Evolutionary conservation across 1,284 basidiomycete genomes (phyloP).

Genomic region (Malassezia psittaci): DNA sequence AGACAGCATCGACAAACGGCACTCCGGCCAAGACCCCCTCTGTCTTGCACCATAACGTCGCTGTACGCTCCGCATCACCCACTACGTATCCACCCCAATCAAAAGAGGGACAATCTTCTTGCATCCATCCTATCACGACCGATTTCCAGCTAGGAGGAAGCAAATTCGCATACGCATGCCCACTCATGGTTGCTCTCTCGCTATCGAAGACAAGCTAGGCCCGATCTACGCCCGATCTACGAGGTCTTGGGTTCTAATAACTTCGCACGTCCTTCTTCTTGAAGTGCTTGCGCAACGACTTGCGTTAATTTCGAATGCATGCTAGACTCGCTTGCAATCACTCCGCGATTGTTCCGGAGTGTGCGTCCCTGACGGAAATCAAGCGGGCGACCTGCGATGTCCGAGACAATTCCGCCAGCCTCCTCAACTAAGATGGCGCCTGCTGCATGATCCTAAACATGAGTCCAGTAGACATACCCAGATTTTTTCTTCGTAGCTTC

Average conservation of each 20-base stretch:
- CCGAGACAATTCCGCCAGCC: constrained; percentile 74
- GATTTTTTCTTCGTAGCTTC: constrained; percentile 76
- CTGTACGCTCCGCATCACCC: constrained; percentile 74
- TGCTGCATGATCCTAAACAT: constrained; percentile 70
- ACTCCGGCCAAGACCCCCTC: constrained; percentile 79
- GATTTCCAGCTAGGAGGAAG: constrained; percentile 52
- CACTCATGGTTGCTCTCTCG: not conserved
- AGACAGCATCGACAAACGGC: constrained; percentile 92
- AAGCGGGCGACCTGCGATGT: constrained; percentile 67
- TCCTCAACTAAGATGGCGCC: constrained; percentile 77
- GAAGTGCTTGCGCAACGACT: constrained; percentile 62
- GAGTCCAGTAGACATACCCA: constrained; percentile 55
- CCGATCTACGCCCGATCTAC: not conserved
- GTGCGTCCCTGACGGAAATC: constrained; percentile 81
- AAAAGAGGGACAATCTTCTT: constrained; percentile 89
- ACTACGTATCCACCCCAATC: constrained; percentile 97
- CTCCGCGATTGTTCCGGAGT: constrained; percentile 73
- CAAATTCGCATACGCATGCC: constrained; percentile 24
- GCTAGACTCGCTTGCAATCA: constrained; percentile 65
- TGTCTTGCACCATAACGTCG: constrained; percentile 77
- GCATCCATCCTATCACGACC: constrained; percentile 71
- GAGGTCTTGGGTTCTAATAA: not conserved
- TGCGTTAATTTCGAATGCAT: constrained; percentile 62
- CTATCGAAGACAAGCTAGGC: not conserved
- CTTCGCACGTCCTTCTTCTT: constrained; percentile 50